These are phyloP conservation scores for Suhomyces ambrosiae DNA, from an alignment of 1,139 yeast species.

Conservation along the genomic window DNA sequence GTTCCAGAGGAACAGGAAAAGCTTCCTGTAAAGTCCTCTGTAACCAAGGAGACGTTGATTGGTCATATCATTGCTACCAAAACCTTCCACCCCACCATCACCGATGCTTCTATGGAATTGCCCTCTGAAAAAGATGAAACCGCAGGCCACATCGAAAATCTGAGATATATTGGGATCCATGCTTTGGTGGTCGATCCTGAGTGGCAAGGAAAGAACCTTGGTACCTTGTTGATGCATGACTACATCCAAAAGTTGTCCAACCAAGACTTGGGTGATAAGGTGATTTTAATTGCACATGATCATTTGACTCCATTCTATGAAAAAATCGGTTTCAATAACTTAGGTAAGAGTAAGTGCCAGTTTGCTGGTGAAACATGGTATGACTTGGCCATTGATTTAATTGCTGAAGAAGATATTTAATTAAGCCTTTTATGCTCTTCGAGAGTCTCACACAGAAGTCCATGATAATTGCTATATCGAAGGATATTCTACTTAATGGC, in stretches of 20 bases:
- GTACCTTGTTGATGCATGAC: constrained; percentile 81
- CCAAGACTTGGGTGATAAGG: constrained; percentile 80
- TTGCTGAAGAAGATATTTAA: constrained; percentile 54
- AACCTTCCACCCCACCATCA: constrained; percentile 51
- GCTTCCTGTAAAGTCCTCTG: constrained; percentile 54
- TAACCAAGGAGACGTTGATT: constrained; percentile 65
- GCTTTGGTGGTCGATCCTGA: constrained; percentile 77
- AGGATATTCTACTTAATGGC: too few species aligned
- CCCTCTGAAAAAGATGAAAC: constrained; percentile 43
- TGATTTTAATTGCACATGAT: constrained; percentile 73
- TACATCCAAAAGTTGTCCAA: constrained; percentile 87
- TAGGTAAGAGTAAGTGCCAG: constrained; percentile 61
- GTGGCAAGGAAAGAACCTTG: constrained; percentile 80
- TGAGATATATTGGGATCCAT: constrained; percentile 78
- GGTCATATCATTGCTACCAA: constrained; percentile 89
- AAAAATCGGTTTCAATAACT: constrained; percentile 71
- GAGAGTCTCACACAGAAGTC: too few species aligned
- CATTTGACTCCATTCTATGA: constrained; percentile 74
- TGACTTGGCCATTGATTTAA: constrained; percentile 63
- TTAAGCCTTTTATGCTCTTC: background rate
- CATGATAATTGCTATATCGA: too few species aligned
- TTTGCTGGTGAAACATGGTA: constrained; percentile 68
- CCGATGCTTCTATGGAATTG: constrained; percentile 67
- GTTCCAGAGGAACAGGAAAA: constrained; percentile 36
- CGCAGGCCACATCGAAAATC: constrained; percentile 77